phyloP scores from a whole-genome alignment of 2,329 filamentous ascomycete species.

The Rutstroemia sp. region DNA sequence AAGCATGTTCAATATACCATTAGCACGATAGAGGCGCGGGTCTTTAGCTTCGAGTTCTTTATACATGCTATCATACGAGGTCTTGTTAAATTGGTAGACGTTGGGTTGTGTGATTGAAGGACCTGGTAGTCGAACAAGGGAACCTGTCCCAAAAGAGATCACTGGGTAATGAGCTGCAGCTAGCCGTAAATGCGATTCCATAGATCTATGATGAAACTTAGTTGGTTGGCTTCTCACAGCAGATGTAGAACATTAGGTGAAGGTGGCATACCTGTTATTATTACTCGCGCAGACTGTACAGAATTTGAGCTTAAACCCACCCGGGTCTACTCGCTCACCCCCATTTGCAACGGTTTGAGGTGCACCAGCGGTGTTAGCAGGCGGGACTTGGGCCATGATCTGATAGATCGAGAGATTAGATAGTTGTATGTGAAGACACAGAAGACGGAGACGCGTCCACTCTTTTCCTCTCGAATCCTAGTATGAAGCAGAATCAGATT shows the following conservation, averaged over 20 bases:
- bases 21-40: constrained; percentile 76
- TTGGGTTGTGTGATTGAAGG: constrained; percentile 90
- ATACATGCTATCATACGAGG: constrained; percentile 91
- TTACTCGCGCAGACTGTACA: constrained; percentile 99
- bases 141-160: constrained; percentile 95
- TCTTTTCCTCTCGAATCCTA: neutral
- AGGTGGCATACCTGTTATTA: constrained; percentile 69
- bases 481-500: neutral
- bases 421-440: neutral
- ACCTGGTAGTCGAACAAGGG: constrained; percentile 84
- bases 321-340: constrained; percentile 20
- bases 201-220: constrained; percentile 51
- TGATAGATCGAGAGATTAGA: neutral
- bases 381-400: constrained; percentile 11
- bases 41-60: constrained; percentile 85
- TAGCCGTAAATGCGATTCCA: constrained; percentile 96
- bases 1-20: constrained; percentile 93
- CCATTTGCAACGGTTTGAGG: constrained; percentile 15
- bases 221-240: neutral
- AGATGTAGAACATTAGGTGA: neutral
- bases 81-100: constrained; percentile 96
- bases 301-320: constrained; percentile 84
- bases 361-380: constrained; percentile 14
- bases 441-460: neutral
- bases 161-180: constrained; percentile 86